A percentile compares a stretch with the other conserved stretches of the same genome.
Evolutionary conservation across 345 rosid genomes (phyloP).

Genomic region (Syzygium jambos): DNA sequence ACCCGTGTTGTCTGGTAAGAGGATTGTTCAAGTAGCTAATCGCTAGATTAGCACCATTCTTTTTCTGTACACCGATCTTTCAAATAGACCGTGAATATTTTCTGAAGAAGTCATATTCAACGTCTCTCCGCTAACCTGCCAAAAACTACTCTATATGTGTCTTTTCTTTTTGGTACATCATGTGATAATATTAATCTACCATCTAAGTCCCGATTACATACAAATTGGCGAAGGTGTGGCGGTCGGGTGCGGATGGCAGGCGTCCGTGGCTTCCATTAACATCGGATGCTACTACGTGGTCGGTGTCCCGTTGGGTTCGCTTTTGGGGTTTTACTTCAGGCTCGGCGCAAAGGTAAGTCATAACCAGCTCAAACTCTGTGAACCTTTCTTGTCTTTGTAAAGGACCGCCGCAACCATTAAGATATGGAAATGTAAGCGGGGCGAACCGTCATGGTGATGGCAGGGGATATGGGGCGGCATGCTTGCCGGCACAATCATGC

Average conservation of each 20-base stretch:
- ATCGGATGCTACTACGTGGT: constrained; percentile 61
- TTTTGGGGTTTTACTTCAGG: constrained; percentile 55
- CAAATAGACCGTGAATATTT: no score
- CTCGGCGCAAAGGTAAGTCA: constrained; percentile 52
- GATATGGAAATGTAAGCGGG: background rate
- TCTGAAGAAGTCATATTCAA: no score
- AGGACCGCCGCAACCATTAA: background rate
- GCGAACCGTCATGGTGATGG: background rate
- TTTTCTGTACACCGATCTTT: background rate
- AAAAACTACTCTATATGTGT: no score
- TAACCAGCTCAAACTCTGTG: background rate
- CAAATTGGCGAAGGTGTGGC: constrained; percentile 43
- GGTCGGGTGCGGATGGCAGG: constrained; percentile 87
- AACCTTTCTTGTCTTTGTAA: background rate
- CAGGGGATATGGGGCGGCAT: constrained; percentile 76
- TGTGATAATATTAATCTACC: background rate
- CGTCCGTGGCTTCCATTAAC: constrained; percentile 63
- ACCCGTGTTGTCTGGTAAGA: constrained; percentile 62
- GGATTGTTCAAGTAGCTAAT: background rate
- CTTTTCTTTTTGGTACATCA: background rate
- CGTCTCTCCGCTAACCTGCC: no score
- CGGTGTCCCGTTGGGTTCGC: constrained; percentile 53
- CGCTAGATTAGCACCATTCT: background rate
- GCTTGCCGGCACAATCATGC: constrained; percentile 56
- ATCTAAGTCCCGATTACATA: background rate